These are phyloP conservation scores for Volvariella volvacea DNA, from an alignment of 1,284 basidiomycete genomes.

Conservation along the genomic window DNA sequence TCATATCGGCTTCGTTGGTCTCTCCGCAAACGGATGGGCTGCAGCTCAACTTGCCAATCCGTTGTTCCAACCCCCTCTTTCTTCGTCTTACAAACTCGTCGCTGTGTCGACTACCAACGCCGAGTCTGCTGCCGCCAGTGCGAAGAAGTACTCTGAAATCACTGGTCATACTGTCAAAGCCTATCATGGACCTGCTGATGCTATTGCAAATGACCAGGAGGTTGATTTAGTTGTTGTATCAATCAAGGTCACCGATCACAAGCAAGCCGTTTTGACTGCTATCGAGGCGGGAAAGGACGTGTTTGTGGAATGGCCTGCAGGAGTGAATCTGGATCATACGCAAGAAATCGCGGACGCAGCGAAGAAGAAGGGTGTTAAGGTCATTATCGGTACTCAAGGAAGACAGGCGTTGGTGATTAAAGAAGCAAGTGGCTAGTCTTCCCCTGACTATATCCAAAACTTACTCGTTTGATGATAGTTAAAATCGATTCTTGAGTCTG, in stretches of 20 bases:
- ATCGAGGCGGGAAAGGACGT: conserved; percentile 29
- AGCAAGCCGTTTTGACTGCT: conserved; percentile 18
- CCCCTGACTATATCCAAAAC: too few species aligned
- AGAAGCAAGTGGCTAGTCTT: conserved; percentile 16
- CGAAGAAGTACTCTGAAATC: conserved; percentile 18
- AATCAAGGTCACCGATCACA: conserved; percentile 24
- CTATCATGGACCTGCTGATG: conserved; percentile 19
- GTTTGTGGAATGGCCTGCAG: conserved; percentile 35
- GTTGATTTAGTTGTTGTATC: conserved; percentile 29
- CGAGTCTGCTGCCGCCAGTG: conserved; percentile 18
- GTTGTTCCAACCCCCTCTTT: conserved; percentile 7
- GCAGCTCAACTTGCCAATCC: conserved; percentile 5
- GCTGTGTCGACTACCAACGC: conserved; percentile 22
- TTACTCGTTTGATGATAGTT: conserved; percentile 13
- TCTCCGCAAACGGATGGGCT: conserved; percentile 26
- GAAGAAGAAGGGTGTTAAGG: conserved; percentile 21
- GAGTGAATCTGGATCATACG: conserved; percentile 21
- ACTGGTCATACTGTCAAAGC: conserved; percentile 17
- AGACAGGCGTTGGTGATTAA: conserved; percentile 17
- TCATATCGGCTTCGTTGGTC: conserved; percentile 26
- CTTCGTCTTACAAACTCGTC: conserved; percentile 16
- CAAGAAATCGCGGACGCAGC: conserved; percentile 24
- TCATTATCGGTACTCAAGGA: conserved; percentile 26
- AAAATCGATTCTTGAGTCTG: conserved; percentile 22
- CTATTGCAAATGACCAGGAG: conserved; percentile 24